phyloP scores from a whole-genome alignment of 208 protist genomes.

The Trypanosoma avium region DNA sequence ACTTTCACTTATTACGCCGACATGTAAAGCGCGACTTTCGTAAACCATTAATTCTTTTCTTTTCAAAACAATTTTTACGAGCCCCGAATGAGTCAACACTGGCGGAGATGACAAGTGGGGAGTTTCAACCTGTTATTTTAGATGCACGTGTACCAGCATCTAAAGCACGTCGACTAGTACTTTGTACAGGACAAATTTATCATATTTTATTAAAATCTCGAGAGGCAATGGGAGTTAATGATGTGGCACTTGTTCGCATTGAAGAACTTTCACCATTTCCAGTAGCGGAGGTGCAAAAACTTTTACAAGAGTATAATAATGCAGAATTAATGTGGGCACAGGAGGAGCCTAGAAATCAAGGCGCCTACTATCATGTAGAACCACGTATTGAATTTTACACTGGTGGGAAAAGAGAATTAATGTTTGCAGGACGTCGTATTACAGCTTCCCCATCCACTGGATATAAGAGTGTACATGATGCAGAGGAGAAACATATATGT shows the following conservation, averaged over 20 bases:
- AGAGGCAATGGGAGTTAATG: slow-evolving; percentile 52
- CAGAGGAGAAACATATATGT: slow-evolving; percentile 69
- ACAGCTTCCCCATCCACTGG: slow-evolving; percentile 62
- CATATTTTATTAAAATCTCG: slow-evolving; percentile 89
- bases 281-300: slow-evolving; percentile 87
- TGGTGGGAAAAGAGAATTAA: slow-evolving; percentile 48
- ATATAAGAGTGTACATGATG: slow-evolving; percentile 72
- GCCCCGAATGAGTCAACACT: slow-evolving; percentile 81
- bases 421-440: slow-evolving; percentile 63
- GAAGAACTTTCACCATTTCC: slow-evolving; percentile 98
- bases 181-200: slow-evolving; percentile 98
- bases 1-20: slow-evolving; percentile 98
- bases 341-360: slow-evolving; percentile 98
- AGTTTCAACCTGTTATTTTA: slow-evolving; percentile 81
- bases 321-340: slow-evolving; percentile 96
- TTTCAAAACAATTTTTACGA: slow-evolving; percentile 91
- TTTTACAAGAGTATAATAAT: slow-evolving; percentile 83
- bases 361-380: slow-evolving; percentile 89
- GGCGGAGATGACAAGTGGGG: slow-evolving; percentile 45
- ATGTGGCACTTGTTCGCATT: slow-evolving; percentile 91
- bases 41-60: slow-evolving; percentile 97
- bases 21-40: slow-evolving; percentile 98
- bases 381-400: slow-evolving; percentile 83
- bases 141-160: slow-evolving; percentile 61
- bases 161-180: slow-evolving; percentile 88